These are phyloP conservation scores for Coemansia sp. DNA, from an alignment of 192 early-diverging fungal species.

Conservation along the genomic window DNA sequence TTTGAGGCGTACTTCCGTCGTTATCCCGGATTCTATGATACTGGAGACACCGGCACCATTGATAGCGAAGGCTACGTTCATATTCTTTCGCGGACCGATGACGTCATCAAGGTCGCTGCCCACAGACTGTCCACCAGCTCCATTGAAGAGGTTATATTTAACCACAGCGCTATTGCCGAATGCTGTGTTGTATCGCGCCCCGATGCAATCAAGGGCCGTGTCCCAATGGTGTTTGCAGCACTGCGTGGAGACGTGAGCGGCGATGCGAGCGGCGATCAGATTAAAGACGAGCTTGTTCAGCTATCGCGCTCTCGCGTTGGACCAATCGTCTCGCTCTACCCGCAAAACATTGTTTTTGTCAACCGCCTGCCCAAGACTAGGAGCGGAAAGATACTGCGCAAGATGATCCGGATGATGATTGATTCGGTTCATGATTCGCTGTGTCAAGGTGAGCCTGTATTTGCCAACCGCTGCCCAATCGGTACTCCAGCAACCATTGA, in stretches of 20 bases:
- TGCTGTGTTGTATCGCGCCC: slow-evolving; percentile 67
- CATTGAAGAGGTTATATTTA: slow-evolving; percentile 71
- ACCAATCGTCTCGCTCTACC: slow-evolving; percentile 77
- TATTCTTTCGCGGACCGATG: slow-evolving; percentile 68
- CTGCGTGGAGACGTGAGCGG: slow-evolving; percentile 17
- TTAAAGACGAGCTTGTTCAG: slow-evolving; percentile 55
- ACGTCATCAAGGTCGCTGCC: slow-evolving; percentile 85
- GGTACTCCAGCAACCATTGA: slow-evolving; percentile 81
- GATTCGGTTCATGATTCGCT: slow-evolving; percentile 58
- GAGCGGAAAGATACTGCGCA: slow-evolving; percentile 78
- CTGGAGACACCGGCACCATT: slow-evolving; percentile 78
- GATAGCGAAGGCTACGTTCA: slow-evolving; percentile 74
- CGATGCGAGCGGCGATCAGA: slow-evolving; percentile 2
- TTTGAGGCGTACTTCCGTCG: slow-evolving; percentile 66
- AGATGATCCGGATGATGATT: slow-evolving; percentile 70
- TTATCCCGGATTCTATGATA: slow-evolving; percentile 81
- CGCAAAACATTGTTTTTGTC: slow-evolving; percentile 62
- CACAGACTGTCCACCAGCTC: slow-evolving; percentile 81
- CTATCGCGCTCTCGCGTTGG: slow-evolving; percentile 70
- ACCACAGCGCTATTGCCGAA: slow-evolving; percentile 63
- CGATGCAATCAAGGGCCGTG: slow-evolving; percentile 65
- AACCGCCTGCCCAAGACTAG: slow-evolving; percentile 79
- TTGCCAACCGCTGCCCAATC: slow-evolving; percentile 31
- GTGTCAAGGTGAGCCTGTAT: not conserved
- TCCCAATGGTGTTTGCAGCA: slow-evolving; percentile 64